These are phyloP conservation scores for Alloteropsis semialata DNA, from an alignment of 176 grass and related monocot species.

Conservation along the genomic window DNA sequence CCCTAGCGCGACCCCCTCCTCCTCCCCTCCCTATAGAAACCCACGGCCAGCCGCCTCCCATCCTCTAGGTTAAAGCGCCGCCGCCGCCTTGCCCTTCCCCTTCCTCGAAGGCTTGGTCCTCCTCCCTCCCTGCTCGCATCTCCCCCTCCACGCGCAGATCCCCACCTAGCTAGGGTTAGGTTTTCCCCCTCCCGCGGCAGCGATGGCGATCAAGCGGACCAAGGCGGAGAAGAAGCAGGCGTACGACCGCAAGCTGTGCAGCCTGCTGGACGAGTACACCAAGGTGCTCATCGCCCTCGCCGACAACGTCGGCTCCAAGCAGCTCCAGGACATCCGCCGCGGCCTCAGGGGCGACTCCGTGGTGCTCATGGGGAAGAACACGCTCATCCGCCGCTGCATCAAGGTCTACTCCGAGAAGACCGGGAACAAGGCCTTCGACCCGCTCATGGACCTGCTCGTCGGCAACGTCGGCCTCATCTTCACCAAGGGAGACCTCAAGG, in stretches of 20 bases:
- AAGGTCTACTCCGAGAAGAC: slow-evolving; percentile 62
- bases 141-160: not conserved
- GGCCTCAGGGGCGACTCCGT: slow-evolving; percentile 77
- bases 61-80: slow-evolving; percentile 72
- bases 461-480: slow-evolving; percentile 93
- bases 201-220: slow-evolving; percentile 75
- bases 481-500: slow-evolving; percentile 91
- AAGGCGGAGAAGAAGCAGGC: slow-evolving; percentile 80
- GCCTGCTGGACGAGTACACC: slow-evolving; percentile 75
- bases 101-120: slow-evolving; percentile 54
- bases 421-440: slow-evolving; percentile 48
- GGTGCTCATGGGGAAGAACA: slow-evolving; percentile 89
- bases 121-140: not conserved
- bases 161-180: not conserved
- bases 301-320: slow-evolving; percentile 87
- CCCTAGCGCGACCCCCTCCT: not conserved
- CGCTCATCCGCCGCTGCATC: slow-evolving; percentile 79
- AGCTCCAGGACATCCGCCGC: slow-evolving; percentile 75
- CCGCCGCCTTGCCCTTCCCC: slow-evolving; percentile 44
- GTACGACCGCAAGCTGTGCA: slow-evolving; percentile 76
- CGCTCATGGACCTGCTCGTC: slow-evolving; percentile 58
- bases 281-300: slow-evolving; percentile 74
- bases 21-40: not conserved
- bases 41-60: too few species aligned
- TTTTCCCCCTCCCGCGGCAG: not conserved